These are phyloP conservation scores for Russula sp. DNA, from an alignment of 768 basidiomycete genomes.

Conservation along the genomic window DNA sequence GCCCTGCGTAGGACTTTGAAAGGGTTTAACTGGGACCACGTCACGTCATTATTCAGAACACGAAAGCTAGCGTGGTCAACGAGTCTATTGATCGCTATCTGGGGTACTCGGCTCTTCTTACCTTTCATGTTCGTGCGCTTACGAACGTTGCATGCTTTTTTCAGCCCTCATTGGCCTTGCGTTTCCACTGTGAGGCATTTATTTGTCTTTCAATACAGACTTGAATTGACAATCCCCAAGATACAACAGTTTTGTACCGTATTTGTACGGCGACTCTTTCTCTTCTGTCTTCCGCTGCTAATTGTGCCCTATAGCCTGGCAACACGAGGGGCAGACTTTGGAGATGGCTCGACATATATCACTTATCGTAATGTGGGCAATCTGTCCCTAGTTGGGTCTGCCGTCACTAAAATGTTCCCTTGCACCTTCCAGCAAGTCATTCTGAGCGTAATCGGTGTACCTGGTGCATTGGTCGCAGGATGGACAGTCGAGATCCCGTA, in stretches of 20 bases:
- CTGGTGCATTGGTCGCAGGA: constrained; percentile 50
- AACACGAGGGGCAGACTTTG: constrained; percentile 60
- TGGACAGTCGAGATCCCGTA: constrained; percentile 43
- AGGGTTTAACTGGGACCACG: constrained; percentile 35
- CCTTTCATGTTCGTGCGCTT: background rate
- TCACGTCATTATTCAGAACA: constrained; percentile 44
- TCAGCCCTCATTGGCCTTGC: constrained; percentile 70
- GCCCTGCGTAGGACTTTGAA: constrained; percentile 36
- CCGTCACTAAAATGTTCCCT: background rate
- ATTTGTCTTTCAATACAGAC: background rate
- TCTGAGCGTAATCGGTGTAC: constrained; percentile 48
- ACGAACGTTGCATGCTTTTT: background rate
- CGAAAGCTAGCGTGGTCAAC: constrained; percentile 46
- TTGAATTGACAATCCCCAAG: constrained; percentile 22
- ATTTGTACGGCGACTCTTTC: constrained; percentile 34
- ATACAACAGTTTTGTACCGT: constrained; percentile 47
- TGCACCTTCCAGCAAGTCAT: constrained; percentile 40
- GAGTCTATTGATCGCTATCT: constrained; percentile 41
- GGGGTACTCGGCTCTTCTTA: constrained; percentile 32
- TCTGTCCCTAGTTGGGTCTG: background rate
- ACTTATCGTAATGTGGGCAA: constrained; percentile 61
- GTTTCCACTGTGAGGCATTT: constrained; percentile 48
- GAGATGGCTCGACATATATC: constrained; percentile 60
- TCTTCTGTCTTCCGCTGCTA: background rate
- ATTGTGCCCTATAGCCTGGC: constrained; percentile 38